Percentiles rank a stretch among this genome's conserved stretches.
phyloP scores from a whole-genome alignment of 257 asterid species.

The Solanum boliviense region DNA sequence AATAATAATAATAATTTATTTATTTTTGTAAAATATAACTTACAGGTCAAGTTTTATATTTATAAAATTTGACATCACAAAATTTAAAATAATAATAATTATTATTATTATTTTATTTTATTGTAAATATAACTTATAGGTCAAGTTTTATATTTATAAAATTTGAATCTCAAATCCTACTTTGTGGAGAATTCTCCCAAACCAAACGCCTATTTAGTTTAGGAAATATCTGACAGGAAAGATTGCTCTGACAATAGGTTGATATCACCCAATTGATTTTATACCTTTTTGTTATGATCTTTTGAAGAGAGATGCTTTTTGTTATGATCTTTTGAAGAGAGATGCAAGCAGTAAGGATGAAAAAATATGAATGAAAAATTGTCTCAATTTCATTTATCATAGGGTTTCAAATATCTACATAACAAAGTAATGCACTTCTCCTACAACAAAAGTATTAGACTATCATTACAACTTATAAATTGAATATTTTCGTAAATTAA shows the following conservation, averaged over 20 bases:
- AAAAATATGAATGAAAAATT: background rate
- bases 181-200: background rate
- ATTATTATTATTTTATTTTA: too few relatives aligned
- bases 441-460: background rate
- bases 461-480: background rate
- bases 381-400: background rate
- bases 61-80: too few relatives aligned
- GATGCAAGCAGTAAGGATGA: background rate
- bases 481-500: background rate
- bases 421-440: background rate
- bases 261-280: background rate
- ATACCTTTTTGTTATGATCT: background rate
- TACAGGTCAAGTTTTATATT: too few relatives aligned
- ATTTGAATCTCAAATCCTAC: background rate
- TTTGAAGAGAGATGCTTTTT: background rate
- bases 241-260: background rate
- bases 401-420: background rate
- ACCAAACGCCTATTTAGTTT: background rate
- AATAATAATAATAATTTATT: too few relatives aligned
- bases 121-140: background rate
- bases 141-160: background rate
- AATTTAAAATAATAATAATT: too few relatives aligned
- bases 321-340: background rate
- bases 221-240: background rate
- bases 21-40: too few relatives aligned